phyloP scores from a whole-genome alignment of 495 filamentous ascomycete species.

The Aspergillus taichungensis region DNA sequence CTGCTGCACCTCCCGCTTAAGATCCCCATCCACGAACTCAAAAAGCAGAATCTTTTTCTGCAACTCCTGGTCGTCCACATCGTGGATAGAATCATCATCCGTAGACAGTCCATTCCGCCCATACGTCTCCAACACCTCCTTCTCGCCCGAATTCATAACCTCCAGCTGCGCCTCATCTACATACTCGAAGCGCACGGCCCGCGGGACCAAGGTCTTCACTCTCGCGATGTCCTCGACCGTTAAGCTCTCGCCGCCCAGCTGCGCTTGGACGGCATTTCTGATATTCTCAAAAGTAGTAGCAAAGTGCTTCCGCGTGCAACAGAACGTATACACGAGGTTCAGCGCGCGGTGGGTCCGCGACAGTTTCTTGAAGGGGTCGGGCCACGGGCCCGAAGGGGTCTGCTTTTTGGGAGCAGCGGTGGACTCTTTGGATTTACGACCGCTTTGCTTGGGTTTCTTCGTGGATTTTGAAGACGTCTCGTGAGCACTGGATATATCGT shows the following conservation, averaged over 20 bases:
- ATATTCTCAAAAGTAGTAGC: constrained; percentile 87
- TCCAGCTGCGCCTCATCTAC: constrained; percentile 75
- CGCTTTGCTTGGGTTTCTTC: background rate
- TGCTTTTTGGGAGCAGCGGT: constrained; percentile 10
- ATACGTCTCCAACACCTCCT: constrained; percentile 14
- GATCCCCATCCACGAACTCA: constrained; percentile 85
- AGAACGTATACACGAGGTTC: constrained; percentile 91
- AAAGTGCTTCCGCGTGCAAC: constrained; percentile 82
- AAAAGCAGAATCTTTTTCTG: constrained; percentile 69
- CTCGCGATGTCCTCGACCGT: constrained; percentile 69
- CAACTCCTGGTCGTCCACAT: constrained; percentile 23
- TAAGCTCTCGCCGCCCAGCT: constrained; percentile 59
- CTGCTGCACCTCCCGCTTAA: constrained; percentile 69
- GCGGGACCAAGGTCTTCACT: constrained; percentile 68
- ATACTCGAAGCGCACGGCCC: constrained; percentile 73
- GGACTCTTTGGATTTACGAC: constrained; percentile 2
- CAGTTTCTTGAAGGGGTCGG: constrained; percentile 60
- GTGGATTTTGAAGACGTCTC: background rate
- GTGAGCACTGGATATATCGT: background rate
- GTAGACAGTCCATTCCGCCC: constrained; percentile 4
- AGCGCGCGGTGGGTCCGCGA: constrained; percentile 73
- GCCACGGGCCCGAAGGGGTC: constrained; percentile 53
- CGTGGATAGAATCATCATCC: background rate
- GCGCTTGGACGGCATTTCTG: constrained; percentile 71
- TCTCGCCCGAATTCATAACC: constrained; percentile 63